Percentiles rank a stretch among this genome's conserved stretches.
phyloP scores from a whole-genome alignment of 75 land plant genomes.

The Sequoiadendron giganteum region DNA sequence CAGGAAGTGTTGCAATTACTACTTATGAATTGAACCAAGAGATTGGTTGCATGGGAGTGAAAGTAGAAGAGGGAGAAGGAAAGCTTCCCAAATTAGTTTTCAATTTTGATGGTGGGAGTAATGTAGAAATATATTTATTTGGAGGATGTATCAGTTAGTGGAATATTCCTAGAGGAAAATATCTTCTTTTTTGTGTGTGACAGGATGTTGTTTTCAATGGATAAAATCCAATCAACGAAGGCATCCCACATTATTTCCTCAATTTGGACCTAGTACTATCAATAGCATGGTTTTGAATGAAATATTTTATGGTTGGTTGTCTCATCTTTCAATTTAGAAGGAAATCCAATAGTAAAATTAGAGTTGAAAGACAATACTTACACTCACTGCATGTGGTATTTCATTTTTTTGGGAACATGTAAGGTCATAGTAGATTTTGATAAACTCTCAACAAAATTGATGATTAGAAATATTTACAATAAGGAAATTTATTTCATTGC shows the following conservation, averaged over 20 bases:
- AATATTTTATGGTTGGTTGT: constrained; percentile 77
- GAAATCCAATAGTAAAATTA: constrained; percentile 60
- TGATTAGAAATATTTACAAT: constrained; percentile 66
- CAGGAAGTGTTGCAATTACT: background rate
- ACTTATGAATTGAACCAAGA: constrained; percentile 17
- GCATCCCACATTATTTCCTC: constrained; percentile 99
- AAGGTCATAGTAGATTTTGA: constrained; percentile 62
- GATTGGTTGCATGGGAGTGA: constrained; percentile 13
- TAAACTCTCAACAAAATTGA: constrained; percentile 61
- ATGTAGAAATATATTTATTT: constrained; percentile 83
- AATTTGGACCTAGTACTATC: constrained; percentile 88
- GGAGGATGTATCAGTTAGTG: constrained; percentile 92
- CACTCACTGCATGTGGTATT: constrained; percentile 90
- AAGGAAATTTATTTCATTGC: constrained; percentile 79
- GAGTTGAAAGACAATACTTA: constrained; percentile 73
- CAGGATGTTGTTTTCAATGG: constrained; percentile 97
- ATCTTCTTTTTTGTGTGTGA: constrained; percentile 89
- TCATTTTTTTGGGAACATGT: constrained; percentile 61
- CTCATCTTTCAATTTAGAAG: constrained; percentile 54
- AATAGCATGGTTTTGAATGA: constrained; percentile 98
- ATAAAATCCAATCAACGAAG: constrained; percentile 97
- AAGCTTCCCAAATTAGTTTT: constrained; percentile 14
- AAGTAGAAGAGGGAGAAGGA: constrained; percentile 10
- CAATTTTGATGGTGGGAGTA: constrained; percentile 40
- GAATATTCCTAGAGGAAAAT: constrained; percentile 69